Percentiles rank a stretch among this genome's conserved stretches.
phyloP scores from a whole-genome alignment of 2,329 filamentous ascomycete species.

The Ascosphaera pollenicola region DNA sequence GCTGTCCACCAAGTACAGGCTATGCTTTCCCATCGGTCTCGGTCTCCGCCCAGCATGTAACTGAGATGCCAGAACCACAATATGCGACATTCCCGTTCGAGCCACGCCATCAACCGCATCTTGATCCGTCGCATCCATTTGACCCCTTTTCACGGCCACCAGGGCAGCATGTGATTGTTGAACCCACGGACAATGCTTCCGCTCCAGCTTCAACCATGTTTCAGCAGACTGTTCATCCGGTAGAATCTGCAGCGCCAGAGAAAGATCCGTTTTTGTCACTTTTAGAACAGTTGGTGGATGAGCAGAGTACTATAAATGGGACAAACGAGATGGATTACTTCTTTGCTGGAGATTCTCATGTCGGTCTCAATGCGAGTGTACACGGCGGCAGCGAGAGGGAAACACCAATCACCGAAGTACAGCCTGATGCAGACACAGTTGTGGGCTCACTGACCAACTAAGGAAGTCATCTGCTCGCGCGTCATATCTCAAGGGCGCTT shows the following conservation, averaged over 20 bases:
- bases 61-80: conserved; percentile 9
- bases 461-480: no score
- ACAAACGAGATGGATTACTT: conserved; percentile 65
- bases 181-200: no score
- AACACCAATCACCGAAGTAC: no score
- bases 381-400: background rate
- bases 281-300: conserved; percentile 62
- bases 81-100: conserved; percentile 20
- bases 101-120: conserved; percentile 4
- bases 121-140: conserved; percentile 3
- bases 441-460: no score
- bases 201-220: no score
- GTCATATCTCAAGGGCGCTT: no score
- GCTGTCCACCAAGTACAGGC: background rate
- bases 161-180: no score
- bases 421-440: background rate
- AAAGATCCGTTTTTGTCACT: conserved; percentile 64
- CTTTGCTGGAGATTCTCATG: conserved; percentile 23
- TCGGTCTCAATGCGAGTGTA: background rate
- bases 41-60: conserved; percentile 3
- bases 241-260: conserved; percentile 30
- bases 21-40: conserved; percentile 4
- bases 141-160: no score
- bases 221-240: no score
- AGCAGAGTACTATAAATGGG: conserved; percentile 39